Base-by-base conservation (phyloP, 306 rosid genomes). In the Cucumis cinereus region DNA sequence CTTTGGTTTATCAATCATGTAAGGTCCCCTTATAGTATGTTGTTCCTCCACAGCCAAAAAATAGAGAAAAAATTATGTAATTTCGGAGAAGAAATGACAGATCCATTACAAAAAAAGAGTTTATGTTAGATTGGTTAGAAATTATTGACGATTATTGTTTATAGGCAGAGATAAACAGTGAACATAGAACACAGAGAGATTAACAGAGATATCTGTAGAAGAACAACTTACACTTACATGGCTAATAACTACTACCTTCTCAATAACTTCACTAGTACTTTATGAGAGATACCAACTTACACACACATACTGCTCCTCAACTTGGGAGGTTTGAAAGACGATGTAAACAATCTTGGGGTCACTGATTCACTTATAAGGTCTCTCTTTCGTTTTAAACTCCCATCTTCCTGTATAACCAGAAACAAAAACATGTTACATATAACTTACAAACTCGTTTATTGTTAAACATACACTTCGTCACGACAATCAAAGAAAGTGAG, bases 241-340 rank as follows among this genome's bases (percentile, higher is more conserved):
- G 40, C 19, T 49, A 13, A 26, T 4, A 33, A 43, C 26, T 57
- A 23, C 55, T 41, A 23, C 17, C 41, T 45, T 75, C 38, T 45
- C 75, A 9, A 20, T 66, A 43, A 43, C 43, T 35, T 60, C 30
- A 73, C 77, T 12, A 38, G 9, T 30, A 73, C 3, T 3, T 35
- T 35, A 11, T 35, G 67, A 35, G 53, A 22, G 10, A 6, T n/a
- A 23, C 77, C 35, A 56, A 74, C 77, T 57, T 75, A 58, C 40
- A 41, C 69, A 59, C 19, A 43, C 24, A 24, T 4, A 6, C n/a
- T 57, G 64, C 55, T 72, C 93, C 90, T 93, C 84, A 93, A 62
- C 82, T 93, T 93, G 54, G 96, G 98, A 85, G 90, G 89, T 87
- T 85, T 91, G 80, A 93, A 89, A 70, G 79, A 35, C 64, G 92